phyloP scores from a whole-genome alignment of 2,329 filamentous ascomycete species.

The Endoconidiophora laricicola region DNA sequence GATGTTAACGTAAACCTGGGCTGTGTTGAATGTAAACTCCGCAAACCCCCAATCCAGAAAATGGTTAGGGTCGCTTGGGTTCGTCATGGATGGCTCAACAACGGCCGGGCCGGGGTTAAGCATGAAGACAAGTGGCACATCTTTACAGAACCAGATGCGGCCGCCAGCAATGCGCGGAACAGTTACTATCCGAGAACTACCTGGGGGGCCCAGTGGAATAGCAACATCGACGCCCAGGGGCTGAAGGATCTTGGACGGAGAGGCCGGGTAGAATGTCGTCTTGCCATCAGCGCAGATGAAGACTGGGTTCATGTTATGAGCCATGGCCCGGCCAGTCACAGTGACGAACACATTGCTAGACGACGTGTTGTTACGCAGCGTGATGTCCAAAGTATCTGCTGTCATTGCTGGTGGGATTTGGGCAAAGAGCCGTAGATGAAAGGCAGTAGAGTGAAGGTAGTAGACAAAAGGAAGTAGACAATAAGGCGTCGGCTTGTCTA shows the following conservation, averaged over 20 bases:
- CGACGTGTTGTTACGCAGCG: slow-evolving; percentile 47
- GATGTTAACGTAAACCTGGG: slow-evolving; percentile 51
- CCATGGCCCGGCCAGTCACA: slow-evolving; percentile 47
- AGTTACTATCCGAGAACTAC: slow-evolving; percentile 40
- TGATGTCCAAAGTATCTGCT: slow-evolving; percentile 21
- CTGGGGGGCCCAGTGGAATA: slow-evolving; percentile 46
- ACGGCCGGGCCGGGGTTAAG: slow-evolving; percentile 56
- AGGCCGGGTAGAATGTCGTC: slow-evolving; percentile 47
- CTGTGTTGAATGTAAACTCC: slow-evolving; percentile 49
- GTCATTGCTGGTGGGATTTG: too few species aligned
- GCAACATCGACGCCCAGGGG: slow-evolving; percentile 40
- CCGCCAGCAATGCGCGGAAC: slow-evolving; percentile 56
- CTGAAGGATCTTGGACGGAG: slow-evolving; percentile 33
- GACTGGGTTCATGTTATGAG: slow-evolving; percentile 41
- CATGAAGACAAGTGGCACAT: slow-evolving; percentile 45
- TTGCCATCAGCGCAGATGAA: slow-evolving; percentile 49
- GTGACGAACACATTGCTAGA: slow-evolving; percentile 47
- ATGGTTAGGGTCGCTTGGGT: slow-evolving; percentile 46
- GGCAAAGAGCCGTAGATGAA: too few species aligned
- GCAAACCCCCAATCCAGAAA: slow-evolving; percentile 47
- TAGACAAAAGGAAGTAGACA: too few species aligned
- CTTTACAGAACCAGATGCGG: slow-evolving; percentile 54
- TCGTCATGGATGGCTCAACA: slow-evolving; percentile 59
- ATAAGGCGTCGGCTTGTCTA: too few species aligned
- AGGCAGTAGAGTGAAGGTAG: too few species aligned